Percentiles rank a stretch among this genome's conserved stretches.
phyloP scores from a whole-genome alignment of 2,329 filamentous ascomycete species.

The Sclerotinia sclerotiorum region DNA sequence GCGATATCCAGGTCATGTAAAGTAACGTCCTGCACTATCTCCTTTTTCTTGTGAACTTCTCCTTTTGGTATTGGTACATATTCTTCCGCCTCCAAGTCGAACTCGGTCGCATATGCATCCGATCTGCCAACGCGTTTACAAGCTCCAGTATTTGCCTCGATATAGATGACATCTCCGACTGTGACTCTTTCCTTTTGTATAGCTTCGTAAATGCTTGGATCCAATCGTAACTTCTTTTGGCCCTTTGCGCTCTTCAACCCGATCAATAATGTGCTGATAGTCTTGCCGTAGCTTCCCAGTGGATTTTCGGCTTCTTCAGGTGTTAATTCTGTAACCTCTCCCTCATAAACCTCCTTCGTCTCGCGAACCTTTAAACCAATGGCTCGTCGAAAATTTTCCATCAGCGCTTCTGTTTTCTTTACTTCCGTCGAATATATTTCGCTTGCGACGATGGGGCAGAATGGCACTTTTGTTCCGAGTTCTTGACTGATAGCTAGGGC shows the following conservation, averaged over 20 bases:
- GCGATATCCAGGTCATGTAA: conserved; percentile 95
- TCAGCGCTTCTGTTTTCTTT: conserved; percentile 98
- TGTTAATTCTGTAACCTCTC: conserved; percentile 95
- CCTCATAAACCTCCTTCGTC: conserved; percentile 99
- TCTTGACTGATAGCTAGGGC: conserved; percentile 96
- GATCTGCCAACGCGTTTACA: conserved; percentile 96
- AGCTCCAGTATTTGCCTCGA: conserved; percentile 96
- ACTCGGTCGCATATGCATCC: conserved; percentile 96
- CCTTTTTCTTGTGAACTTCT: conserved; percentile 99
- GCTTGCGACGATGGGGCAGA: conserved; percentile 96
- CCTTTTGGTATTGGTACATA: conserved; percentile 99
- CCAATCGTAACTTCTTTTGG: conserved; percentile 94
- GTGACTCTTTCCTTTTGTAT: conserved; percentile 98
- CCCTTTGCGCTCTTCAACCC: conserved; percentile 93
- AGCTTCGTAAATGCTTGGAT: conserved; percentile 98
- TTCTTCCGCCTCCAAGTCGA: conserved; percentile 97
- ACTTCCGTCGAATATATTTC: conserved; percentile 98
- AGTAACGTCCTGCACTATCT: conserved; percentile 98
- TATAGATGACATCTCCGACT: conserved; percentile 97
- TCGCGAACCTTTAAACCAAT: conserved; percentile 97
- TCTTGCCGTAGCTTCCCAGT: conserved; percentile 93
- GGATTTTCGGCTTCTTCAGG: conserved; percentile 98
- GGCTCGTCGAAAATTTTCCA: conserved; percentile 98
- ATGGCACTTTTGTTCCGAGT: conserved; percentile 95
- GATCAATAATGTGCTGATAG: conserved; percentile 92